phyloP scores from a whole-genome alignment of 176 grass and related monocot species.

The Pontederia crassipes region DNA sequence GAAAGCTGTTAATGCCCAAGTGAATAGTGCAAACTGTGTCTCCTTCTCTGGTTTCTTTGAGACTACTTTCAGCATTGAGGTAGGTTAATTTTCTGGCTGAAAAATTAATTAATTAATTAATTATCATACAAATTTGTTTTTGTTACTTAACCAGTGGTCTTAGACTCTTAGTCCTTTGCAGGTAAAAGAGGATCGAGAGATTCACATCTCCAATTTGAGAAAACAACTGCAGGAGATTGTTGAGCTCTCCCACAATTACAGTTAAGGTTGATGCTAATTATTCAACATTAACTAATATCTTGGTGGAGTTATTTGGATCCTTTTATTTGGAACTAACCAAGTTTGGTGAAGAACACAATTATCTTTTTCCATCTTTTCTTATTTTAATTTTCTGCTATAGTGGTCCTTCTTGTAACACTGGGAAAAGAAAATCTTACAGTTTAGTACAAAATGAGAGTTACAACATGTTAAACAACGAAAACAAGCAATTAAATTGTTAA shows the following conservation, averaged over 20 bases:
- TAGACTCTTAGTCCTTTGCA: slow-evolving; percentile 19
- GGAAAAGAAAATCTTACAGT: too few relatives aligned
- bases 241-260: background rate
- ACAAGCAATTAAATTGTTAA: too few relatives aligned
- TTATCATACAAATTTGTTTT: background rate
- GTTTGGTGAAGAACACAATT: too few relatives aligned
- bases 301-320: too few relatives aligned
- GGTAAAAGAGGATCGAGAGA: slow-evolving; percentile 60
- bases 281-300: too few relatives aligned
- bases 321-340: too few relatives aligned
- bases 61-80: slow-evolving; percentile 57
- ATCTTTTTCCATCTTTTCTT: too few relatives aligned
- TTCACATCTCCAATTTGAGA: slow-evolving; percentile 37
- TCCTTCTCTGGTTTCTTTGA: slow-evolving; percentile 47
- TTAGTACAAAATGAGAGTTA: too few relatives aligned
- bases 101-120: background rate
- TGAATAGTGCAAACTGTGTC: slow-evolving; percentile 43
- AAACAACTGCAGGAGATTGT: slow-evolving; percentile 43
- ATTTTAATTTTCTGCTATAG: too few relatives aligned
- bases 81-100: background rate
- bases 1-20: slow-evolving; percentile 36
- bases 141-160: background rate
- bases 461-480: too few relatives aligned
- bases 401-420: too few relatives aligned
- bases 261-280: too few relatives aligned